Conservation (phyloP, 1,139 yeast genomes). For the Sugiyamaella sp. region DNA sequence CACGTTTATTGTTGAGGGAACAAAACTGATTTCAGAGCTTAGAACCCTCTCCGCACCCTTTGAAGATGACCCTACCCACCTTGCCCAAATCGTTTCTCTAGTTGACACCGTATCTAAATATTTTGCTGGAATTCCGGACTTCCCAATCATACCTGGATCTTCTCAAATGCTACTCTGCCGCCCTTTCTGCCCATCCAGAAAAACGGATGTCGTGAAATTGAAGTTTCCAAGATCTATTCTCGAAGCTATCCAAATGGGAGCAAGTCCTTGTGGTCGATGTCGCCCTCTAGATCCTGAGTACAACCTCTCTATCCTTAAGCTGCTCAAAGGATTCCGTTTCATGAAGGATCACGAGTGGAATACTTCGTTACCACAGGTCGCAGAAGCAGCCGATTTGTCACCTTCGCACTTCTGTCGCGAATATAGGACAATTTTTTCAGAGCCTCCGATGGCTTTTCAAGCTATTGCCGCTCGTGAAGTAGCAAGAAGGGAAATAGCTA, state of each 20-base stretch:
- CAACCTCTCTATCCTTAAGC: not conserved
- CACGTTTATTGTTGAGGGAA: not conserved
- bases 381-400: constrained; percentile 9
- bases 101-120: not conserved
- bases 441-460: constrained; percentile 20
- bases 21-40: not conserved
- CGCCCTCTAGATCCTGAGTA: constrained; percentile 17
- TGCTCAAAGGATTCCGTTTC: not conserved
- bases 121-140: not conserved
- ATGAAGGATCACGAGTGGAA: not conserved
- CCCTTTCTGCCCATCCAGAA: constrained; percentile 26
- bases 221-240: not conserved
- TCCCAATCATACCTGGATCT: not conserved
- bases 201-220: not conserved
- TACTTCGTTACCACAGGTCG: not conserved
- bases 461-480: not conserved
- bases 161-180: constrained; percentile 22
- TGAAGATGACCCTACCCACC: not conserved
- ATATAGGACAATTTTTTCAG: constrained; percentile 16
- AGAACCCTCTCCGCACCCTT: not conserved
- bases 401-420: constrained; percentile 28
- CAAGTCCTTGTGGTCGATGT: constrained; percentile 26
- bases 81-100: not conserved
- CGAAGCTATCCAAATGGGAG: not conserved
- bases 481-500: not conserved